phyloP scores from a whole-genome alignment of 164 flowering plant genomes.

The Dillenia turbinata region DNA sequence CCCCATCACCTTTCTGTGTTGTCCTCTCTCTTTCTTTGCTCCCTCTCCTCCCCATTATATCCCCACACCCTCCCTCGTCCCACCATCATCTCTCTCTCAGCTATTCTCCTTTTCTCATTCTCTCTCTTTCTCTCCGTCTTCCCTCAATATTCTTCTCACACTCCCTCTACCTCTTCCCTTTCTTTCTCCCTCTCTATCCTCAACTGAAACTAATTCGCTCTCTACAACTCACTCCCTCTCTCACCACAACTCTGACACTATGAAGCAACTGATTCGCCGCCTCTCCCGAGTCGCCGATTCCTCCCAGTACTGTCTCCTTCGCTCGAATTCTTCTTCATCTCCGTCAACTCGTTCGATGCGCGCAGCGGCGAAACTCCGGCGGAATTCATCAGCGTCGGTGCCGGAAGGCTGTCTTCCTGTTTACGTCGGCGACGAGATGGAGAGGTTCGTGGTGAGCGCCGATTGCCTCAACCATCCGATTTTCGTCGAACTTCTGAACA shows the following conservation, averaged over 20 bases:
- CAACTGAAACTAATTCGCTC: slow-evolving; percentile 1
- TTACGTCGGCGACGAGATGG: slow-evolving; percentile 94
- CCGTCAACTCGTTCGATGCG: slow-evolving; percentile 10
- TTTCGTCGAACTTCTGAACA: slow-evolving; percentile 54
- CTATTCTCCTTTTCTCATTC: not conserved
- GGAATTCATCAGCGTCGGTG: slow-evolving; percentile 21
- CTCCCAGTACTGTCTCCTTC: slow-evolving; percentile 53
- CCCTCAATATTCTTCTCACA: slow-evolving; percentile 3
- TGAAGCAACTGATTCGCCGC: slow-evolving; percentile 66
- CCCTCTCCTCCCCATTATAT: not conserved
- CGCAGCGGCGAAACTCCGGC: slow-evolving; percentile 6
- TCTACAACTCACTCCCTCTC: slow-evolving; percentile 7
- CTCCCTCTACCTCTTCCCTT: slow-evolving; percentile 3
- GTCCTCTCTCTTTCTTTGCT: not conserved
- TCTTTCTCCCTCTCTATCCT: not conserved
- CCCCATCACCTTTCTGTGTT: not conserved
- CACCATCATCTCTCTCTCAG: slow-evolving; percentile 6
- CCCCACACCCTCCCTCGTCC: slow-evolving; percentile 9
- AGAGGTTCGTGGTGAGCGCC: slow-evolving; percentile 76
- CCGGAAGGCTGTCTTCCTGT: slow-evolving; percentile 87
- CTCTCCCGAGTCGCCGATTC: slow-evolving; percentile 71
- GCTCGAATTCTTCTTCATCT: slow-evolving; percentile 24
- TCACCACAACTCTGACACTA: slow-evolving; percentile 6
- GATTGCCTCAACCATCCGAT: slow-evolving; percentile 78
- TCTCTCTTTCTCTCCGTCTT: not conserved